phyloP scores from a whole-genome alignment of 345 rosid genomes.

The Pistacia atlantica region DNA sequence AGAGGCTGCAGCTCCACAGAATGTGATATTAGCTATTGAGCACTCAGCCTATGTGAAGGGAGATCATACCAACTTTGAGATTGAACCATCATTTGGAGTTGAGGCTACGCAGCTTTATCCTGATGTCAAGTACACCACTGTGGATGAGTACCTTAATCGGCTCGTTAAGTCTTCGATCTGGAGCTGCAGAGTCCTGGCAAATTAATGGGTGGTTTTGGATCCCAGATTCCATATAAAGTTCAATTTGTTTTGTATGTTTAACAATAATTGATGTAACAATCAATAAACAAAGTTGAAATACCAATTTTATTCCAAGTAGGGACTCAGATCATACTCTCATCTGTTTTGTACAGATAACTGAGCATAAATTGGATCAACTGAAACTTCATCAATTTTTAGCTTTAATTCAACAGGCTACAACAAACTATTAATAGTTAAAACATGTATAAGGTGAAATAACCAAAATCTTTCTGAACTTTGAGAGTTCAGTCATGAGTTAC shows the following conservation, averaged over 20 bases:
- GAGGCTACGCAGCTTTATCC: slow-evolving; percentile 56
- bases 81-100: slow-evolving; percentile 49
- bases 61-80: slow-evolving; percentile 41
- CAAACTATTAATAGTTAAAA: background rate
- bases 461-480: slow-evolving; percentile 4
- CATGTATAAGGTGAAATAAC: background rate
- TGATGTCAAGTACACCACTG: slow-evolving; percentile 45
- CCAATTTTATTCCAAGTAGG: too few species aligned
- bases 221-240: background rate
- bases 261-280: too few species aligned
- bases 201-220: background rate
- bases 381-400: background rate
- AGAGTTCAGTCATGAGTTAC: slow-evolving; percentile 18
- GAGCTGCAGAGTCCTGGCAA: background rate
- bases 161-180: slow-evolving; percentile 24
- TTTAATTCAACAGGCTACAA: background rate
- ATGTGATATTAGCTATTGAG: background rate
- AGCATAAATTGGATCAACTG: too few species aligned
- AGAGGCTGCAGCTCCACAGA: background rate
- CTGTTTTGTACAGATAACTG: background rate
- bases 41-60: slow-evolving; percentile 5
- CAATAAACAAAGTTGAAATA: too few species aligned
- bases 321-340: background rate
- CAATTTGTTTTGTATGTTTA: too few species aligned
- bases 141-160: slow-evolving; percentile 45